A percentile compares a stretch with the other conserved stretches of the same genome.
phyloP scores from a whole-genome alignment of 2,329 filamentous ascomycete species.

The Sporothrix pallida region DNA sequence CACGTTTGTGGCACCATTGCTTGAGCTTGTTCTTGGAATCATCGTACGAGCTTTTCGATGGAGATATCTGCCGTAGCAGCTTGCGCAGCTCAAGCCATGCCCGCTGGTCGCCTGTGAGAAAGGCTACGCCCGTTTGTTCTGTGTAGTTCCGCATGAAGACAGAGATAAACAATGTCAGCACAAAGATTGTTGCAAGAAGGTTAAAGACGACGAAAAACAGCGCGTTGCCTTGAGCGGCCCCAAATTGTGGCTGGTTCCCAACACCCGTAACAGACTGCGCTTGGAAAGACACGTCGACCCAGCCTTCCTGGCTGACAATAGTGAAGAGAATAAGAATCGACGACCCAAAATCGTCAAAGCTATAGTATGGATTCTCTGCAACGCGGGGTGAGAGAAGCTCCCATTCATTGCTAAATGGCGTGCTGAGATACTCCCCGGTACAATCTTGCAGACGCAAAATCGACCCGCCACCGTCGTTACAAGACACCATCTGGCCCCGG shows the following conservation, averaged over 20 bases:
- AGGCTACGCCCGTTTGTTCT: slow-evolving; percentile 96
- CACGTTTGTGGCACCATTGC: slow-evolving; percentile 92
- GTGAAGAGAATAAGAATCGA: slow-evolving; percentile 97
- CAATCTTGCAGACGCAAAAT: slow-evolving; percentile 72
- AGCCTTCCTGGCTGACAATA: slow-evolving; percentile 98
- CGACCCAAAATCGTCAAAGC: slow-evolving; percentile 93
- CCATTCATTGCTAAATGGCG: slow-evolving; percentile 77
- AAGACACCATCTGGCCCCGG: slow-evolving; percentile 76
- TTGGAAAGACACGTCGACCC: slow-evolving; percentile 89
- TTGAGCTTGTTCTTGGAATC: slow-evolving; percentile 79
- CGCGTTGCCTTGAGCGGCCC: slow-evolving; percentile 79
- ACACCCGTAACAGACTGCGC: slow-evolving; percentile 80
- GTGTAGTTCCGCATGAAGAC: slow-evolving; percentile 99
- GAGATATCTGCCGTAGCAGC: slow-evolving; percentile 87
- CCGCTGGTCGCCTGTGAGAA: slow-evolving; percentile 91
- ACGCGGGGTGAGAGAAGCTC: slow-evolving; percentile 80
- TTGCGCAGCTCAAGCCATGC: slow-evolving; percentile 97
- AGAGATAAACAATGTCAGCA: slow-evolving; percentile 95
- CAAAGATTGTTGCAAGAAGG: slow-evolving; percentile 91
- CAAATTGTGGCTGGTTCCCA: slow-evolving; percentile 73
- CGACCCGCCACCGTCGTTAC: slow-evolving; percentile 71
- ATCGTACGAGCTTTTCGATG: slow-evolving; percentile 87
- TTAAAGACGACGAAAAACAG: slow-evolving; percentile 98
- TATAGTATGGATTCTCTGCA: slow-evolving; percentile 81
- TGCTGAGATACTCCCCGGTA: slow-evolving; percentile 78